Conservation (phyloP, 2,329 filamentous ascomycete genomes). For the Cordyceps cateniannulata region DNA sequence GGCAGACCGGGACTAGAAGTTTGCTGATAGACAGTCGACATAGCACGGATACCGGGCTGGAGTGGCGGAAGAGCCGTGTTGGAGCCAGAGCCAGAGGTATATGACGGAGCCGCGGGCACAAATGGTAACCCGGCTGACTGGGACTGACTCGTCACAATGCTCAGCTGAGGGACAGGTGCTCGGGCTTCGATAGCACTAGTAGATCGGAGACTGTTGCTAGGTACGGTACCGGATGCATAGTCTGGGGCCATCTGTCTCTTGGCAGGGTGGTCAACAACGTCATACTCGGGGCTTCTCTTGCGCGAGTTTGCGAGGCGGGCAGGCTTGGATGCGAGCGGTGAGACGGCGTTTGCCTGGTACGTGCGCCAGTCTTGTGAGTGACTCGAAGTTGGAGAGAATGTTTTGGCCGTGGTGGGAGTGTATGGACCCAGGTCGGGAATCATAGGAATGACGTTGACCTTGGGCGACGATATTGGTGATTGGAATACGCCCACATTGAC, state of each 20-base stretch:
- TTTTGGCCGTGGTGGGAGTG: constrained; percentile 27
- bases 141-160: constrained; percentile 47
- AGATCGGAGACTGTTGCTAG: background rate
- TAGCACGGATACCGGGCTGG: constrained; percentile 57
- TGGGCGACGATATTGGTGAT: constrained; percentile 47
- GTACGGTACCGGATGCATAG: constrained; percentile 1
- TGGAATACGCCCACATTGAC: constrained; percentile 25
- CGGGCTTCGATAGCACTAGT: constrained; percentile 30
- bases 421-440: constrained; percentile 26
- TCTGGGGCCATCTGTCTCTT: constrained; percentile 38
- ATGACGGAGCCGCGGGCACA: constrained; percentile 10
- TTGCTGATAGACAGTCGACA: constrained; percentile 68
- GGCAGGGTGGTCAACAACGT: constrained; percentile 46
- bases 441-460: constrained; percentile 25
- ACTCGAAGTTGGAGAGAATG: constrained; percentile 35
- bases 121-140: constrained; percentile 17
- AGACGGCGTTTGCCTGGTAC: constrained; percentile 34
- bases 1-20: constrained; percentile 37
- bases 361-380: constrained; percentile 33
- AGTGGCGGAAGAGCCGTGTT: constrained; percentile 55
- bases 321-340: constrained; percentile 43
- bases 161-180: constrained; percentile 66
- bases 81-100: constrained; percentile 19
- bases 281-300: constrained; percentile 47
- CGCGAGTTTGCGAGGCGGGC: constrained; percentile 34